Percentiles rank a stretch among this genome's conserved stretches.
Evolutionary conservation across 2,329 filamentous ascomycete species (phyloP).

Genomic region (Trichoderma atrobrunneum): DNA sequence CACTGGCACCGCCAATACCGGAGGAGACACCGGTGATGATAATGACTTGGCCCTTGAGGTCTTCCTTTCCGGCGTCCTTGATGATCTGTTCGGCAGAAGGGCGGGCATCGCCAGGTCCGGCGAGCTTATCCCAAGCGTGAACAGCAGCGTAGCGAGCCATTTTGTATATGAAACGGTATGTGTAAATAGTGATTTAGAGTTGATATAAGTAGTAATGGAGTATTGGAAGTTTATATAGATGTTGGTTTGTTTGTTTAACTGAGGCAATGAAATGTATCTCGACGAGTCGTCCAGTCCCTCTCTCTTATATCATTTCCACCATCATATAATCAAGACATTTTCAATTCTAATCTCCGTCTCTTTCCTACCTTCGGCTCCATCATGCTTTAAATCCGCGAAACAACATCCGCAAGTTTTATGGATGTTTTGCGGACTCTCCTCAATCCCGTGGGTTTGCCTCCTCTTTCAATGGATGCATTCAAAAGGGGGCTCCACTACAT

Average conservation of each 20-base stretch:
- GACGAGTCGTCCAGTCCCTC: neutral
- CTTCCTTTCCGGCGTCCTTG: constrained; percentile 34
- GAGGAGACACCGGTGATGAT: constrained; percentile 44
- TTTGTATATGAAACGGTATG: neutral
- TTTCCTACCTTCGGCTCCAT: neutral
- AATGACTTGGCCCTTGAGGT: constrained; percentile 36
- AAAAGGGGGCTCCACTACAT: neutral
- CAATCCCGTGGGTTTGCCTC: neutral
- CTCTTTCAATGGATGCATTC: neutral
- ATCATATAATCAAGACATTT: neutral
- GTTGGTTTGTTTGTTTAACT: neutral
- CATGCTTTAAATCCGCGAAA: constrained; percentile 9
- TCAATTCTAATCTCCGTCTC: neutral
- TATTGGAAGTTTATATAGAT: neutral
- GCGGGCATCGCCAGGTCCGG: constrained; percentile 37
- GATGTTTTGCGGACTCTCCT: neutral
- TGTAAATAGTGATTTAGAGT: neutral
- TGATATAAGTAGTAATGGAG: no score
- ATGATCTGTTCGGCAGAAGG: constrained; percentile 40
- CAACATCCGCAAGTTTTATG: neutral
- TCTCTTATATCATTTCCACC: neutral
- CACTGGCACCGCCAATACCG: constrained; percentile 44
- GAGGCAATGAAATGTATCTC: neutral
- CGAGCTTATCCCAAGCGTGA: constrained; percentile 34
- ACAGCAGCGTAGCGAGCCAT: constrained; percentile 22